Conservation (phyloP, 306 rosid genomes). For the Lathyrus oleraceus region DNA sequence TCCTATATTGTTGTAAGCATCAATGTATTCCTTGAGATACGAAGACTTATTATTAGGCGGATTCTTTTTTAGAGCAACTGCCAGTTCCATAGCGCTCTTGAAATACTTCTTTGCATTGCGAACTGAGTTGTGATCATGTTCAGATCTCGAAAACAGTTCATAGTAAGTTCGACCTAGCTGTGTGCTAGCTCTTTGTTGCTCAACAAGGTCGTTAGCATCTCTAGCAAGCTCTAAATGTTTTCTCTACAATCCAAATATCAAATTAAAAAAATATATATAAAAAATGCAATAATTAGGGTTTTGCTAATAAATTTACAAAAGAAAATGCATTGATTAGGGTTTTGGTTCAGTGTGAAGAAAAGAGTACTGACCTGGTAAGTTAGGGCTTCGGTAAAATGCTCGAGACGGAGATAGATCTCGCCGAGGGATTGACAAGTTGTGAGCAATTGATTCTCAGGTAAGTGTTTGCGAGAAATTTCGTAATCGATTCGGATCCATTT, state of each 20-base stretch:
- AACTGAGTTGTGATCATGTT: slow-evolving; percentile 60
- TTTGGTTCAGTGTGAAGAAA: background rate
- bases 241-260: slow-evolving; percentile 48
- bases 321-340: background rate
- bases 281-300: slow-evolving; percentile 1
- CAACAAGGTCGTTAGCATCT: slow-evolving; percentile 64
- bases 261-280: no score
- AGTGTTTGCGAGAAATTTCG: slow-evolving; percentile 52
- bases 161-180: slow-evolving; percentile 91
- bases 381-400: slow-evolving; percentile 62
- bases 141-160: slow-evolving; percentile 56
- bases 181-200: slow-evolving; percentile 87
- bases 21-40: slow-evolving; percentile 71
- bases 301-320: background rate
- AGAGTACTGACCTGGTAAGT: slow-evolving; percentile 56
- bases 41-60: slow-evolving; percentile 52
- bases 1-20: slow-evolving; percentile 83
- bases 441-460: slow-evolving; percentile 64
- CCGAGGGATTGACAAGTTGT: slow-evolving; percentile 92
- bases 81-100: slow-evolving; percentile 71
- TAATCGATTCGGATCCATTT: slow-evolving; percentile 83
- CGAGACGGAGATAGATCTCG: slow-evolving; percentile 82
- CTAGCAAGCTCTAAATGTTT: slow-evolving; percentile 79
- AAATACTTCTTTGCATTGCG: slow-evolving; percentile 82
- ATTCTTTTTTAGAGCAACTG: slow-evolving; percentile 56